Conservation (phyloP, 2,329 filamentous ascomycete species). For the Fusarium multiceps region DNA sequence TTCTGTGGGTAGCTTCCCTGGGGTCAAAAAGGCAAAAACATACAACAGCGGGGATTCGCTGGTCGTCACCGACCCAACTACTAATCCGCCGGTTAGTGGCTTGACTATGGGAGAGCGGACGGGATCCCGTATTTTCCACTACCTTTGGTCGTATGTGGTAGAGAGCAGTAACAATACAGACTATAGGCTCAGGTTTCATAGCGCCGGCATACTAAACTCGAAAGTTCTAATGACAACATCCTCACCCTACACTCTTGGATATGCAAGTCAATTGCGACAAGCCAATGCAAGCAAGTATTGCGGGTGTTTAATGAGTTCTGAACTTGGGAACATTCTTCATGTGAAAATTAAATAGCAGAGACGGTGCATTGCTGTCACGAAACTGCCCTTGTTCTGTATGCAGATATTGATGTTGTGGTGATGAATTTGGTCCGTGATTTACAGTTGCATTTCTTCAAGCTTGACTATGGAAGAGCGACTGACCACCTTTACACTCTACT, state of each 20-base stretch:
- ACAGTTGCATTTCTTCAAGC: fast-evolving
- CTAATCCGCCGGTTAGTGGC: constrained; percentile 11
- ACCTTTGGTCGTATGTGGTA: neutral
- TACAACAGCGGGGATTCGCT: constrained; percentile 11
- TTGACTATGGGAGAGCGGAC: constrained; percentile 9
- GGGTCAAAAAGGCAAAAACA: neutral
- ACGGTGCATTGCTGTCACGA: neutral
- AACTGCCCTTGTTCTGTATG: no score
- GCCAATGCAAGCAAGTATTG: neutral
- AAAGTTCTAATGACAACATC: fast-evolving
- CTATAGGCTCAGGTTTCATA: fast-evolving
- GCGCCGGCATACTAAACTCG: neutral
- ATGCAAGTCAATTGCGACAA: neutral
- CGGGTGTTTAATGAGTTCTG: fast-evolving
- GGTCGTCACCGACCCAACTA: constrained; percentile 10
- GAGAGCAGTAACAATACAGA: fast-evolving
- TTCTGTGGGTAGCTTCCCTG: neutral
- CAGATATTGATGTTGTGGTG: fast-evolving
- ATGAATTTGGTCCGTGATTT: neutral
- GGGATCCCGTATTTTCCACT: constrained; percentile 11
- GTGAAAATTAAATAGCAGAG: fast-evolving
- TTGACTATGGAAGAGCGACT: fast-evolving
- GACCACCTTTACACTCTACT: neutral
- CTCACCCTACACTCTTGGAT: neutral
- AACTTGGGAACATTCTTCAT: fast-evolving